These are phyloP conservation scores for Luffa aegyptiaca DNA, from an alignment of 306 rosid species.

Conservation along the genomic window DNA sequence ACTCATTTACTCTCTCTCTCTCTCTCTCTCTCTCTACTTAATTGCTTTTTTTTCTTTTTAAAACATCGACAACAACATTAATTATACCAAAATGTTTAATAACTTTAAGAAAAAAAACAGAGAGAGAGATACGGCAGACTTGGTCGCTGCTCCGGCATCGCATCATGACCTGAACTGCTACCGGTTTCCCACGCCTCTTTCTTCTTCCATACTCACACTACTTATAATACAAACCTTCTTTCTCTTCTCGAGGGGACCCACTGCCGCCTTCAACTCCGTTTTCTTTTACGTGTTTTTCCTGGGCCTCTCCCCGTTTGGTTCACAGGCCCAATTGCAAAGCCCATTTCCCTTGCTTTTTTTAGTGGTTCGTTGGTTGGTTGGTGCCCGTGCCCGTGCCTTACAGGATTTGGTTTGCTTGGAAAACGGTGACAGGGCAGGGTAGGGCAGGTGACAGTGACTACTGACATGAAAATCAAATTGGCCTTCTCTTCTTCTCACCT, in stretches of 20 bases:
- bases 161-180: constrained; percentile 17
- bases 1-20: neutral
- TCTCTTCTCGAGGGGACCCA: neutral
- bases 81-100: neutral
- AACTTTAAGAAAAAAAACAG: neutral
- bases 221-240: neutral
- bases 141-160: neutral
- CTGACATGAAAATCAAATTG: neutral
- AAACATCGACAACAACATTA: neutral
- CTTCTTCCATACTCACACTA: neutral
- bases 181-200: constrained; percentile 19
- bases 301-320: no score
- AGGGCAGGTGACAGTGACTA: neutral
- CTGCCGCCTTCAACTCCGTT: no score
- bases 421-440: neutral
- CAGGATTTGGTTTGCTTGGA: neutral
- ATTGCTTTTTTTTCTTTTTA: neutral
- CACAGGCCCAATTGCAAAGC: neutral
- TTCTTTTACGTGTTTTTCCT: no score
- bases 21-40: neutral
- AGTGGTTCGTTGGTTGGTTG: no score
- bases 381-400: no score
- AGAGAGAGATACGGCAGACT: neutral
- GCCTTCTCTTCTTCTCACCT: neutral
- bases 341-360: neutral